Evolutionary conservation across 2,329 filamentous ascomycete species (phyloP), one percentile per base, ranked within the genome.

Genomic region (Aspergillus ochraceoroseus): DNA sequence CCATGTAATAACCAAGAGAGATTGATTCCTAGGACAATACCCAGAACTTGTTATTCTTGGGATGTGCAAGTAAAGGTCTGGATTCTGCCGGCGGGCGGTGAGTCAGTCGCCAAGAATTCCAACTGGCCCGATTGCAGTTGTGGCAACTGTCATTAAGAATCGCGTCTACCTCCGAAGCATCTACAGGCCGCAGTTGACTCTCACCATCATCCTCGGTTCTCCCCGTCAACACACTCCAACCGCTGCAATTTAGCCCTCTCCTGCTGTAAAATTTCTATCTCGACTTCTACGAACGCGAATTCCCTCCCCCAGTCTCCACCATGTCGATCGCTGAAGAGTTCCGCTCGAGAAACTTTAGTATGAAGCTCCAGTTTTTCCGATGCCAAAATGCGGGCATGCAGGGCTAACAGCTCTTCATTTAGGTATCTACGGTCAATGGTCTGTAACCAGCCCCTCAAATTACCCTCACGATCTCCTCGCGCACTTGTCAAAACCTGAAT

Each of bases 391-490:
- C 37, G 19, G 37, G 8, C 37, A 40, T 27, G 38, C 31, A 43
- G 20, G 31, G 47, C 57, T 62, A 55, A 62, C 44, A 29, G 31
- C 39, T 48, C 31, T n/a, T 33, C 43, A 49, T 56, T 48, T 48
- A 82, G 78, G 78, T 66, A 82, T 82, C 63, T 82, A 82, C 62
- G 79, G 77, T 55, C 79, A 82, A 79, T 82, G 79, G 78, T 82
- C 59, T 66, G 74, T 73, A 40, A 41, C 32, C 13, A 37, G 20
- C 26, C 27, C 14, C 28, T 27, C 14, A 11, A 5, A 26, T 12
- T 38, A 7, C 22, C 22, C 14, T 28, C 32, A 31, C 31, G 30
- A 11, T 13, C 26, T 20, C 15, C 22, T 5, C 34, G 31, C 39
- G 15, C 27, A 23, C 14, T 26, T 19, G 32, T 19, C 29, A 47